Base-by-base conservation (phyloP, 2,329 filamentous ascomycete genomes). In the Fusarium drepaniforme region DNA sequence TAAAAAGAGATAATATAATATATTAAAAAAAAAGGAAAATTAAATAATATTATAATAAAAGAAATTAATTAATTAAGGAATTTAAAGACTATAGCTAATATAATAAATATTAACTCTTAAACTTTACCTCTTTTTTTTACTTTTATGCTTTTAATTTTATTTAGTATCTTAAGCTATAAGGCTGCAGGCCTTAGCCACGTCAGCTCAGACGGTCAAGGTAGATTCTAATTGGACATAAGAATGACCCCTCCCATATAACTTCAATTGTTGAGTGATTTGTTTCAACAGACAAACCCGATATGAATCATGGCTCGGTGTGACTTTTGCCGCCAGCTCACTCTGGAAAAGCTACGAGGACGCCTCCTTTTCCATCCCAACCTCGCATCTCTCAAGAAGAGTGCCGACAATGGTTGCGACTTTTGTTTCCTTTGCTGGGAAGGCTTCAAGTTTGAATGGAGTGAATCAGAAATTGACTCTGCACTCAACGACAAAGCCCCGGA, bases 361-460 rank as follows among this genome's bases (percentile, higher is more conserved):
- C 18, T 57, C 46, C 3, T 70, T 66, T 13, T 33, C 9, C 66
- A 71, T 2, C 37, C 53, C 12, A 60, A 40, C 7, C 66, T 71
- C 13, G 8, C 53, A 3, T 70, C 66, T 6, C 68, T 71, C 0
- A 61, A 70, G 18, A 7, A 15, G 8, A 65, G n/a, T 13, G 53
- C 68, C 18, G 40, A 60, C 12, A 12, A 46, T 16, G 66, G 68
- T 4, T 70, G 68, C 30, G 66, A 70, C 11, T 69, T 70, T 11
- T 70, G 68, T 25, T 40, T 13, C 3, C 59, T 70, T 21, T 70
- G 68, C 66, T 70, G 66, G 68, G 59, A 8, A 15, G 44, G 59
- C 28, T 70, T 70, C n/a, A 5, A 9, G 18, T 18, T 13, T 1
- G 59, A 69, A 28, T 70, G 68, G 68, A 13, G n/a, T 3, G 1